Evolutionary conservation across 768 basidiomycete species (phyloP), one percentile per base, ranked within the genome.

Genomic region (Boletus speciosus): DNA sequence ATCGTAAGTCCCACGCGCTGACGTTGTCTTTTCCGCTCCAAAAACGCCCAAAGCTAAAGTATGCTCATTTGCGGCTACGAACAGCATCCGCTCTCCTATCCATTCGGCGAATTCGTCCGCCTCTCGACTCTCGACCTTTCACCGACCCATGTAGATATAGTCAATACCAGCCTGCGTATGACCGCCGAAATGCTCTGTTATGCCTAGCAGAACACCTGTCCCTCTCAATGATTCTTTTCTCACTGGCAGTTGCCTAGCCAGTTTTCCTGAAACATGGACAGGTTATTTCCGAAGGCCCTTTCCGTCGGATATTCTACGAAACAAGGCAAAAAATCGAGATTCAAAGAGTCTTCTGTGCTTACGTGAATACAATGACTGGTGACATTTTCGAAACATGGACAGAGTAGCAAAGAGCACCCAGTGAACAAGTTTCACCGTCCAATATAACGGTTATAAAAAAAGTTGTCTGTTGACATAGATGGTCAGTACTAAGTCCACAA

Each of bases 91-190:
- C 27, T 29, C n/a, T 43, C 42, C 2, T 16, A 27, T 43, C 6
- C 11, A 6, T 25, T 27, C 10, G 42, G 25, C 49, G 74, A 76
- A 4, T 83, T 85, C 64, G 69, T 65, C 25, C 72, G 73, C 15
- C 72, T 85, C 53, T 68, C 71, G 42, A 73, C 71, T 56, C 77
- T 87, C 61, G 85, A 86, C 66, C 72, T 87, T 34, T 84, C 84
- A 2, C 81, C 82, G 42, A 27, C 42, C 25, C 42, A 27, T 7
- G 19, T 10, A 8, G 21, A 46, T 25, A 25, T 3, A 25, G 25
- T 25, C 45, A 21, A 32, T 8, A 45, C 19, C 29, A 5, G 11
- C 15, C 15, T 5, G 42, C 27, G 42, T 43, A 15, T 16, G 6
- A 11, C 5, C 42, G 10, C 42, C 27, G 16, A 27, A 47, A 21